Evolutionary conservation across 2,329 filamentous ascomycete species (phyloP), one percentile per base, ranked within the genome.

Genomic region (Ascochyta viciae-villosae): DNA sequence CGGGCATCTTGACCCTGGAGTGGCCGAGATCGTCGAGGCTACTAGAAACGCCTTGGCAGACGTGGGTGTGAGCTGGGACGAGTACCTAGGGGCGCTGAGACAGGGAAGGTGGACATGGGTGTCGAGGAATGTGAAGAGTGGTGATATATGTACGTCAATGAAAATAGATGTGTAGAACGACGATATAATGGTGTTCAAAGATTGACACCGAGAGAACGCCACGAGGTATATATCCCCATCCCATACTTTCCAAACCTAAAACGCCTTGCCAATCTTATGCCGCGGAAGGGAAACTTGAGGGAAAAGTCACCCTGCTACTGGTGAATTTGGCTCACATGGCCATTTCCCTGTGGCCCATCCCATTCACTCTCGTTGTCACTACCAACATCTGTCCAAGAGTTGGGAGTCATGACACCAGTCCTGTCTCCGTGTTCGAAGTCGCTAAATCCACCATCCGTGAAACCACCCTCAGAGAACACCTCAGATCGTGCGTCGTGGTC

Each of bases 281-380:
- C 27, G 16, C 33, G 12, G 27, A 49, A 39, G 27, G 19, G 19
- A 19, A n/a, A 7, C 23, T 33, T 40, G 7, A 22, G n/a, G 39
- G 10, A 24, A 22, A 6, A 3, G 23, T 19, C n/a, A 8, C 34
- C 9, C 16, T 16, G 41, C 53, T 61, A 66, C 62, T 68, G 68
- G 34, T 73, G 67, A 22, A 69, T 51, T 56, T 72, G 69, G 41
- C 66, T 67, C 16, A 70, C 67, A 33, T 71, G 65, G 0, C 71
- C 71, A 22, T 65, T 62, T 13, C 54, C 54, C 26, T 52, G 44
- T 33, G 42, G 47, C 26, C 70, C 71, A 33, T 68, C 74, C 64
- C 67, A 74, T 46, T 77, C 75, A 34, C 75, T 77, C 54, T 72
- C 74, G 39, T 71, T 69, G 42, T 77, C 75, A 53, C 73, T 76